Evolutionary conservation across 805 yeast species (phyloP).

Genomic region (Yarrowia keelungensis): DNA sequence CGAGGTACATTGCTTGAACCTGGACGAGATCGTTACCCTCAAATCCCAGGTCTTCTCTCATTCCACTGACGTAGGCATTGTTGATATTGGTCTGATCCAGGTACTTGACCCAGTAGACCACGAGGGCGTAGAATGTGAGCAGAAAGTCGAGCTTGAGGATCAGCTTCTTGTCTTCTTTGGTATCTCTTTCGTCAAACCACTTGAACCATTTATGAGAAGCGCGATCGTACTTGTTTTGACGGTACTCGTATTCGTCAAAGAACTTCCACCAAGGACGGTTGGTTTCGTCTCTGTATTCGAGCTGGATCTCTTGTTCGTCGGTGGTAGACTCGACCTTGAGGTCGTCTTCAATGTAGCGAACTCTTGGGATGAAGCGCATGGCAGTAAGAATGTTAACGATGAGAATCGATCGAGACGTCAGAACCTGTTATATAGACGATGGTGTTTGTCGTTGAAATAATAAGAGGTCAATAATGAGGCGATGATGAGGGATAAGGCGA

Average conservation of each 20-base stretch:
- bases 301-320: constrained; percentile 10
- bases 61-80: constrained; percentile 69
- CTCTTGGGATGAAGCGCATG: not conserved
- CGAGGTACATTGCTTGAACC: constrained; percentile 62
- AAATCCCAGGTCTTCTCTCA: constrained; percentile 62
- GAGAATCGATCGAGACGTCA: too few relatives aligned
- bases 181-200: constrained; percentile 61
- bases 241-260: constrained; percentile 39
- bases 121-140: constrained; percentile 61
- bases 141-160: constrained; percentile 62
- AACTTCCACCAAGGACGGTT: constrained; percentile 52
- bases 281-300: constrained; percentile 41
- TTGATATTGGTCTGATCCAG: constrained; percentile 48
- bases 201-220: constrained; percentile 55
- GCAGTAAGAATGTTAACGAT: too few relatives aligned
- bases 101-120: constrained; percentile 73
- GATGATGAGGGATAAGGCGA: too few relatives aligned
- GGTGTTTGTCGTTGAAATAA: not conserved
- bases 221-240: constrained; percentile 43
- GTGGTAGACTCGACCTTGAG: constrained; percentile 1
- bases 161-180: constrained; percentile 57
- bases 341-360: not conserved
- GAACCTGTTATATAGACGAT: too few relatives aligned
- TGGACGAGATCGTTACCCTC: constrained; percentile 65
- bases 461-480: too few relatives aligned